phyloP scores from a whole-genome alignment of 2,329 filamentous ascomycete genomes.

The Huntiella omanensis region DNA sequence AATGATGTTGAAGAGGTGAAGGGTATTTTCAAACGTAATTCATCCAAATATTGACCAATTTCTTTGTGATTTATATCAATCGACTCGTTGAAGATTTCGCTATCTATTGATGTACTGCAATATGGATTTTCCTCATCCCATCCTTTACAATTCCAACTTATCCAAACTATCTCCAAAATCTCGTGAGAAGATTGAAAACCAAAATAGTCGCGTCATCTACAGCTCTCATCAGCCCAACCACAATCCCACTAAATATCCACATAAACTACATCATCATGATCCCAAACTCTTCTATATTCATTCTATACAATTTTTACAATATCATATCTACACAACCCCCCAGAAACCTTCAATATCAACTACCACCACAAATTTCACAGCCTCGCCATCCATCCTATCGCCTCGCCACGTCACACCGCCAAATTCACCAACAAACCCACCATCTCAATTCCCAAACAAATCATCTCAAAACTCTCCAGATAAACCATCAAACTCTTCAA shows the following conservation, averaged over 20 bases:
- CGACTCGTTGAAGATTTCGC: neutral
- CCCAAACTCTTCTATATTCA: no score
- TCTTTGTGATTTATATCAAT: neutral
- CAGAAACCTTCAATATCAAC: no score
- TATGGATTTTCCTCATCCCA: no score
- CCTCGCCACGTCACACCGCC: no score
- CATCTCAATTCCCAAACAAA: no score
- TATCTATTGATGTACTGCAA: no score
- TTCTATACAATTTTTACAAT: no score
- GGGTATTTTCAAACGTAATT: neutral
- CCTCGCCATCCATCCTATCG: no score
- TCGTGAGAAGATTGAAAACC: neutral
- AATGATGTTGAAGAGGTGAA: neutral
- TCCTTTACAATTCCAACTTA: no score
- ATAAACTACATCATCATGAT: neutral
- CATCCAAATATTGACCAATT: neutral
- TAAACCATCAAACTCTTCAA: neutral
- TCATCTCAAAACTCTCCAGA: neutral
- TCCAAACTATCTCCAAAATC: neutral
- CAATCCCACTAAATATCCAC: neutral
- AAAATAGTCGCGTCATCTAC: neutral
- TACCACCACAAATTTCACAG: no score
- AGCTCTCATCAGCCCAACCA: neutral
- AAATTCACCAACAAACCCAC: no score
- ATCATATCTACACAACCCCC: no score